Evolutionary conservation across 2,329 filamentous ascomycete genomes (phyloP).

Genomic region (Colletotrichum ledebouriae): DNA sequence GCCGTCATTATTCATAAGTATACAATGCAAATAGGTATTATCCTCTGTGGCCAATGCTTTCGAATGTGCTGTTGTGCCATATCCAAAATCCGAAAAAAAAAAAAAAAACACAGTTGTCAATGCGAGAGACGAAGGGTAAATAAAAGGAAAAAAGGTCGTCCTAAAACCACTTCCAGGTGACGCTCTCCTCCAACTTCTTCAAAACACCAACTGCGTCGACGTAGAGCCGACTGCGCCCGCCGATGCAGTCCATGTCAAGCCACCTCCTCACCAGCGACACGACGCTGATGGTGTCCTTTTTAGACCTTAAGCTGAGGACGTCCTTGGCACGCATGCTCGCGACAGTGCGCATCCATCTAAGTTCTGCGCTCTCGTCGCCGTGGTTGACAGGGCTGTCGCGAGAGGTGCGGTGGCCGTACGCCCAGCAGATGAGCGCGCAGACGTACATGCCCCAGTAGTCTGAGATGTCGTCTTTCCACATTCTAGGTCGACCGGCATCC

Average conservation of each 20-base stretch:
- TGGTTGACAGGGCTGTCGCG: conserved; percentile 42
- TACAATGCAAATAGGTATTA: conserved; percentile 35
- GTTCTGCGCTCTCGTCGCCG: conserved; percentile 45
- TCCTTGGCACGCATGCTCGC: conserved; percentile 57
- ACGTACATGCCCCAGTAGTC: conserved; percentile 70
- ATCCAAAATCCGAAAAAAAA: not conserved
- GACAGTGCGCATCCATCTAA: conserved; percentile 57
- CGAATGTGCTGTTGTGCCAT: conserved; percentile 25
- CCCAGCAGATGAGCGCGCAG: conserved; percentile 72
- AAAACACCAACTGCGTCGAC: conserved; percentile 68
- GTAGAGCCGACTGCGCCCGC: conserved; percentile 62
- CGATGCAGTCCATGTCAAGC: conserved; percentile 64
- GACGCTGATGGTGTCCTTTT: conserved; percentile 59
- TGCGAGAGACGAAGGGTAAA: not conserved
- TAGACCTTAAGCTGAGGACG: conserved; percentile 54
- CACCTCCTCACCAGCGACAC: conserved; percentile 62
- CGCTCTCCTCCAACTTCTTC: conserved; percentile 62
- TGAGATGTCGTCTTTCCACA: conserved; percentile 56
- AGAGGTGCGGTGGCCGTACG: conserved; percentile 58
- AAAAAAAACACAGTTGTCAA: not conserved
- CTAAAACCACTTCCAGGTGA: conserved; percentile 40
- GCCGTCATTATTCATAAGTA: conserved; percentile 26
- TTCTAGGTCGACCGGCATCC: conserved; percentile 34
- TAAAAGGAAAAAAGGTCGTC: not conserved
- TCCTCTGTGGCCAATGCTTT: conserved; percentile 13